A percentile compares a stretch with the other conserved stretches of the same genome.
Evolutionary conservation across 2,329 filamentous ascomycete genomes (phyloP).

Genomic region (Sporothrix mexicana): DNA sequence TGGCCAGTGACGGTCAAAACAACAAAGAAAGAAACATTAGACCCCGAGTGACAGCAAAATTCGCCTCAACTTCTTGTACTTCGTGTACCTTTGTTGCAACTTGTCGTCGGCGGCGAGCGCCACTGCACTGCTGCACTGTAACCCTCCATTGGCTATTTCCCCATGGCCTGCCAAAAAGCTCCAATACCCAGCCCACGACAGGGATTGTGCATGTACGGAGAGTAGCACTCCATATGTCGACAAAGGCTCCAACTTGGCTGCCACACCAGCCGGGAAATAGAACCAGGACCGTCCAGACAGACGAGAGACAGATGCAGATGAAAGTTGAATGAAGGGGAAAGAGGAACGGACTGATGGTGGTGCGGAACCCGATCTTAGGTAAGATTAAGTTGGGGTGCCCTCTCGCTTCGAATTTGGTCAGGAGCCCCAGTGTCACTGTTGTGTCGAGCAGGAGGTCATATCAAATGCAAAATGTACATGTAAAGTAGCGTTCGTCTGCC

Average conservation of each 20-base stretch:
- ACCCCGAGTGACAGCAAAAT: too few species aligned
- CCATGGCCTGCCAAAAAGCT: neutral
- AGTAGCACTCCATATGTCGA: too few species aligned
- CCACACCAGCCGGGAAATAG: neutral
- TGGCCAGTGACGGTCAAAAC: too few species aligned
- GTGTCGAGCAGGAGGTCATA: neutral
- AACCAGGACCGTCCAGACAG: neutral
- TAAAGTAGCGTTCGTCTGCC: too few species aligned
- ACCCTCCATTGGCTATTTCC: neutral
- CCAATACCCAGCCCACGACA: conserved; percentile 3
- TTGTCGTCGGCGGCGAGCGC: neutral
- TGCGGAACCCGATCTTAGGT: conserved; percentile 14
- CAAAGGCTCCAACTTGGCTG: conserved; percentile 10
- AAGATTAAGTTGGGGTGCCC: neutral
- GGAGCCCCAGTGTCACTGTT: too few species aligned
- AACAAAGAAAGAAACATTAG: too few species aligned
- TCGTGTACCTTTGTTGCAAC: too few species aligned
- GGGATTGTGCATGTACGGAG: neutral
- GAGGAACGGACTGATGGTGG: neutral
- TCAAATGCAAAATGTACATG: neutral
- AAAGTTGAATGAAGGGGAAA: too few species aligned
- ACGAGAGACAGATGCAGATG: neutral
- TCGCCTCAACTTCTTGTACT: too few species aligned
- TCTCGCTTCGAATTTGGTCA: neutral
- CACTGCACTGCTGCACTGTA: conserved; percentile 4